Evolutionary conservation across 805 yeast genomes (phyloP), one percentile per base, ranked within the genome.

Genomic region (Candida silvicultrix): DNA sequence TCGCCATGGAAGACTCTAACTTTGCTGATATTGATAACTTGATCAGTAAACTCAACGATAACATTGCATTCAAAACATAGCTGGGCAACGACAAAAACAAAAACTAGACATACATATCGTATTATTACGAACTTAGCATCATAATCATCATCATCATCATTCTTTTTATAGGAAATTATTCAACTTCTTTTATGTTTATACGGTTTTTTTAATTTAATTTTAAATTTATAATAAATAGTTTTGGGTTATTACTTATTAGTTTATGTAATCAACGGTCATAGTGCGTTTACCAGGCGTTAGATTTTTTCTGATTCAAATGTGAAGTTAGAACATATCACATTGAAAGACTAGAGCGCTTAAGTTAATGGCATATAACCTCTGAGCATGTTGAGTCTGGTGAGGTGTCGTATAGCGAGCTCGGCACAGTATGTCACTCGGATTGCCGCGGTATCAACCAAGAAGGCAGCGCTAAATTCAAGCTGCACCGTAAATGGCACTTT

Each of bases 11-110:
- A 54, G 80, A 78, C 56, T 62, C 67, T 14, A 87, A 89, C 61
- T 92, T 90, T 65, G 73, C 66, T 41, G 85, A 83, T 39, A 85
- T 92, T 50, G 97, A 92, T 66, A 68, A 73, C 5, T 70, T 90
- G 54, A 85, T 90, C 42, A 69, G 66, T 12, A 71, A 73, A 20
- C 44, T 59, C 37, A 49, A 47, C 41, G 47, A 45, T 16, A 46
- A 50, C 31, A 51, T 58, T 43, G 51, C 44, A 41, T 46, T 45
- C 38, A 59, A 55, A 36, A 50, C 48, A 37, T 56, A 49, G 44
- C 46, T 51, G 50, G 49, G n/a, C 14, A 31, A 31, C 7, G 18
- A 31, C 16, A 31, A 31, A 31, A 31, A 31, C 14, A 31, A 5
- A 31, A 31, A 10, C 12, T 7, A 28, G 8, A 28, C 12, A 28